Evolutionary conservation across 2,329 filamentous ascomycete genomes (phyloP).

Genomic region (Trichoderma arundinaceum): DNA sequence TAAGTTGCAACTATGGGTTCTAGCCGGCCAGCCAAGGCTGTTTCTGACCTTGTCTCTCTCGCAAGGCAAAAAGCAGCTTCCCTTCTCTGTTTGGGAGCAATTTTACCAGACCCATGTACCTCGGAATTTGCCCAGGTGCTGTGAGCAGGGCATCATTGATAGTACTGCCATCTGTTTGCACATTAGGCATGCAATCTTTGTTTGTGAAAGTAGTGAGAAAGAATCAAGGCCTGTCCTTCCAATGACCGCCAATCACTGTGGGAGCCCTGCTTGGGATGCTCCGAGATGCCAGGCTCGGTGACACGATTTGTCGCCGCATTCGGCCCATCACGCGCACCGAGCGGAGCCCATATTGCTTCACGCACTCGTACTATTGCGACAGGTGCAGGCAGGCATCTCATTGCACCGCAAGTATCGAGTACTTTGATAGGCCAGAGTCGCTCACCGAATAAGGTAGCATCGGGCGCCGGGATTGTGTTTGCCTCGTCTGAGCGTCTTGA

Average conservation of each 20-base stretch:
- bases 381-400: neutral
- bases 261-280: neutral
- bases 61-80: too few species aligned
- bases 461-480: too few species aligned
- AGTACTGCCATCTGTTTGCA: too few species aligned
- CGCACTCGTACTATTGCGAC: neutral
- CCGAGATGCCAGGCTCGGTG: slow-evolving; percentile 12
- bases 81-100: too few species aligned
- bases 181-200: neutral
- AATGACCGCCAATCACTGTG: neutral
- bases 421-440: neutral
- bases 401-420: neutral
- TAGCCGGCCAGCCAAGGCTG: too few species aligned
- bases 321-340: slow-evolving; percentile 25
- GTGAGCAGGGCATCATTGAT: too few species aligned
- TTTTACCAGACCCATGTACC: too few species aligned
- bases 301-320: slow-evolving; percentile 26
- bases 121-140: too few species aligned
- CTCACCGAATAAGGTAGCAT: neutral
- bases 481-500: too few species aligned
- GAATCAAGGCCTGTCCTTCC: slow-evolving; percentile 3
- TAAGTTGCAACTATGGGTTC: too few species aligned
- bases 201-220: neutral
- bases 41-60: too few species aligned
- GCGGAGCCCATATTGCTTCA: slow-evolving; percentile 23